Evolutionary conservation across 2,329 filamentous ascomycete species (phyloP), one percentile per base, ranked within the genome.

Genomic region (Penicillium sp.): DNA sequence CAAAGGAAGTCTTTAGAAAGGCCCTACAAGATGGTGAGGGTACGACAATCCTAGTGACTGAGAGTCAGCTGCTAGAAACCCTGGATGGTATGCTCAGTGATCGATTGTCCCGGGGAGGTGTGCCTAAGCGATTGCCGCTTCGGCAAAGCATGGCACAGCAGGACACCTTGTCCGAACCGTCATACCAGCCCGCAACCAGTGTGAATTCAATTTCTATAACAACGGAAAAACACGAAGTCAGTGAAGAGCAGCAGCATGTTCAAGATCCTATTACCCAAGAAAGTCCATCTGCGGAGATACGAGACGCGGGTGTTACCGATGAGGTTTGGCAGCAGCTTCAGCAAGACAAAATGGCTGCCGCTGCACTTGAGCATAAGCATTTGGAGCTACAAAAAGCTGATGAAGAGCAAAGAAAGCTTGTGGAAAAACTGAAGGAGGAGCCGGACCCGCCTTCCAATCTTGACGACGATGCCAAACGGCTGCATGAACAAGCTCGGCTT

Each of bases 1-100:
- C 69, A 0, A 80, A 76, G 48, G 56, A 44, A 1, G 75, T 84
- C 1, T 80, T 81, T 52, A 62, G 65, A 1, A 56, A 47, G 24
- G 48, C 54, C 5, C 34, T 35, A 12, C 34, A 5, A 13, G 13
- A 9, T 35, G 34, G 34, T 39, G 60, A 4, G 52, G 52, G 11
- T 43, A 65, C 1, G 56, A 46, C 6, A 43, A 41, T 12, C 35
- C 18, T 12, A 41, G 18, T n/a, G 39, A 34, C 12, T 13, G 34
- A 35, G 34, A 35, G 13, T 13, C 34, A 35, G 13, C 11, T 35
- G 34, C 34, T 35, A 13, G 34, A 35, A 12, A 13, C 34, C 13
- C 34, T 35, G 12, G 34, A 35, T 35, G 34, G 13, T 35, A 12
- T 35, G 13, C 34, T 35, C 34, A 35, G 34, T 13, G 34, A 35